phyloP scores from a whole-genome alignment of 2,329 filamentous ascomycete species.

The Colletotrichum limetticola region DNA sequence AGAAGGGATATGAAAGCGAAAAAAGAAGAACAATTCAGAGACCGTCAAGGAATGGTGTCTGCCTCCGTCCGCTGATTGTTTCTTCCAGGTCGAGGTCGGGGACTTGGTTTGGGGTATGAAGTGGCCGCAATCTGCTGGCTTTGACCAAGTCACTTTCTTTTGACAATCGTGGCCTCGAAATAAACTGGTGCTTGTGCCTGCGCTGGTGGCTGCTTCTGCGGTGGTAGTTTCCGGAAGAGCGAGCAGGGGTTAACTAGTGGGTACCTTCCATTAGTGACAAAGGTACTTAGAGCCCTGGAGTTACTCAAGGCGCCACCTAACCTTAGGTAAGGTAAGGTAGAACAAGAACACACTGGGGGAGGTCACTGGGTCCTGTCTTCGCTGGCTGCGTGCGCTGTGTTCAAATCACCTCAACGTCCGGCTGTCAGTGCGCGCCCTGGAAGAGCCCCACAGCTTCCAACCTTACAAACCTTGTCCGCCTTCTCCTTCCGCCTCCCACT shows the following conservation, averaged over 20 bases:
- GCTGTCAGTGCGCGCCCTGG: conserved; percentile 12
- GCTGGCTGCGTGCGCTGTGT: not conserved
- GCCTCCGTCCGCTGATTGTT: not conserved
- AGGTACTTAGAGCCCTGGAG: not conserved
- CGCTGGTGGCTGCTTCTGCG: not conserved
- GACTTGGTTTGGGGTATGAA: not conserved
- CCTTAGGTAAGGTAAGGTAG: no score
- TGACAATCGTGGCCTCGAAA: conserved; percentile 51
- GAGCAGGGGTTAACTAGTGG: not conserved
- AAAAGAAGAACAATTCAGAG: not conserved
- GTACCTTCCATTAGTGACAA: not conserved
- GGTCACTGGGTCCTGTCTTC: conserved; percentile 6
- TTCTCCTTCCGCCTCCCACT: conserved; percentile 8
- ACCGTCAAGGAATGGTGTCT: not conserved
- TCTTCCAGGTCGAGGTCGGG: conserved; percentile 3
- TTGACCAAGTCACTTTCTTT: conserved; percentile 28
- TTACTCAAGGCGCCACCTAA: no score
- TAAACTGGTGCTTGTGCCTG: conserved; percentile 25
- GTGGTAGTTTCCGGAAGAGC: conserved; percentile 1
- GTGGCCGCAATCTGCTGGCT: conserved; percentile 12
- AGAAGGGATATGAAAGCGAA: not conserved
- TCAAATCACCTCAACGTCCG: not conserved
- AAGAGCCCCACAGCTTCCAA: conserved; percentile 1
- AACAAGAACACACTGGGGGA: conserved; percentile 28
- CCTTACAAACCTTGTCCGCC: conserved; percentile 5